Evolutionary conservation across 768 basidiomycete genomes (phyloP).

Genomic region (Pisolithus albus): DNA sequence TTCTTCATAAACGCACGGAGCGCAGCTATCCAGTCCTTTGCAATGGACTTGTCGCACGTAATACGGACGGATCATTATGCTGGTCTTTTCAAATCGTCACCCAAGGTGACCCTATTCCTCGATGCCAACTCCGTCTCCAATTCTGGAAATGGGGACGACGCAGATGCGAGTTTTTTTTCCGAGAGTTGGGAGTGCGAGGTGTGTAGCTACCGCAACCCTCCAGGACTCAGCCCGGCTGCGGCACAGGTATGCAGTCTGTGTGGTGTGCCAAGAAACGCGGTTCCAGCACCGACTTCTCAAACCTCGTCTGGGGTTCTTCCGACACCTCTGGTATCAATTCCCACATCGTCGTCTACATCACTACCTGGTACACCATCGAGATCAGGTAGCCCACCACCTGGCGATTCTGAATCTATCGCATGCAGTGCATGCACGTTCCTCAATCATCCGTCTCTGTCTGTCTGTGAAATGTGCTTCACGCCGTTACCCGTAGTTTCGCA

Average conservation of each 20-base stretch:
- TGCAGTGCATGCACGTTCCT: constrained; percentile 91
- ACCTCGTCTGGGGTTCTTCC: constrained; percentile 21
- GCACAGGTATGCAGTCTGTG: constrained; percentile 74
- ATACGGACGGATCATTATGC: constrained; percentile 81
- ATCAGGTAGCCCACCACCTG: constrained; percentile 18
- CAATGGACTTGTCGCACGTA: constrained; percentile 57
- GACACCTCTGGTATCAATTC: constrained; percentile 35
- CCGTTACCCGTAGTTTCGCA: constrained; percentile 39
- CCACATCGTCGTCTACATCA: constrained; percentile 31
- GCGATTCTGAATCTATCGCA: constrained; percentile 36
- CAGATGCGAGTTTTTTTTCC: constrained; percentile 31
- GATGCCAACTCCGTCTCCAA: constrained; percentile 24
- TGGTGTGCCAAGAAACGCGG: constrained; percentile 58
- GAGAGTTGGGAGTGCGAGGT: constrained; percentile 81
- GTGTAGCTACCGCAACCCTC: constrained; percentile 80
- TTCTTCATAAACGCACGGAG: constrained; percentile 65
- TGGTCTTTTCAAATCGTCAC: constrained; percentile 81
- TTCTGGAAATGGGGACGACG: constrained; percentile 23
- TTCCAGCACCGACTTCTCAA: constrained; percentile 20
- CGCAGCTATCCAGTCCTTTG: constrained; percentile 53
- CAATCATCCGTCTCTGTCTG: constrained; percentile 65
- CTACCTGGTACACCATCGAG: constrained; percentile 18
- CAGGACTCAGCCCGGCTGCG: constrained; percentile 62
- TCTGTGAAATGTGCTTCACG: constrained; percentile 85
- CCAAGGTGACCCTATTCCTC: constrained; percentile 81